These are phyloP conservation scores for Zangia roseola DNA, from an alignment of 768 basidiomycete genomes.

Conservation along the genomic window DNA sequence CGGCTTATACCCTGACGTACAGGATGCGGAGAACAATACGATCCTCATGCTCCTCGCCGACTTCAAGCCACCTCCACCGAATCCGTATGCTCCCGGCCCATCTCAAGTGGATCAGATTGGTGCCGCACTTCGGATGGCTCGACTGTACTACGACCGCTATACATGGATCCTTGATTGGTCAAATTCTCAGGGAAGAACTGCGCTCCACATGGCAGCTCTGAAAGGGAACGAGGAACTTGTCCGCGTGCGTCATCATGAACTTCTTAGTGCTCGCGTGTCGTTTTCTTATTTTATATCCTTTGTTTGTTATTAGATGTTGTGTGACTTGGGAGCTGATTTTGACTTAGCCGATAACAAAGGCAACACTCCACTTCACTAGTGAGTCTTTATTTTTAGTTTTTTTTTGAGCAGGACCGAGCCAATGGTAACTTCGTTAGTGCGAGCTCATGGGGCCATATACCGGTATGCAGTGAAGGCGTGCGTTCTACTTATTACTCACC, in stretches of 20 bases:
- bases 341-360: constrained; percentile 90
- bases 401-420: constrained; percentile 3
- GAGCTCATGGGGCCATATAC: constrained; percentile 83
- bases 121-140: constrained; percentile 82
- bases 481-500: constrained; percentile 12
- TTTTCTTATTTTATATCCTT: constrained; percentile 15
- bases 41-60: constrained; percentile 93
- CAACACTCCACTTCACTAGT: constrained; percentile 94
- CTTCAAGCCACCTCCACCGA: constrained; percentile 52
- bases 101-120: constrained; percentile 62
- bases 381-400: constrained; percentile 31
- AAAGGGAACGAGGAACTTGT: constrained; percentile 91
- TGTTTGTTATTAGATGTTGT: constrained; percentile 65
- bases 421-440: constrained; percentile 48
- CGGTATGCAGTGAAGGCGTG: constrained; percentile 44
- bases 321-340: constrained; percentile 86
- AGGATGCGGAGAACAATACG: constrained; percentile 94
- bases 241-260: constrained; percentile 50
- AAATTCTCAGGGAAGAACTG: constrained; percentile 85
- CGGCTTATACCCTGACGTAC: constrained; percentile 16
- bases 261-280: constrained; percentile 6
- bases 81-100: constrained; percentile 46
- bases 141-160: constrained; percentile 83
- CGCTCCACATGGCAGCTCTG: constrained; percentile 82
- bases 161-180: constrained; percentile 90